Conservation (phyloP, 2,329 filamentous ascomycete genomes). For the Ilyonectria mors-panacis region DNA sequence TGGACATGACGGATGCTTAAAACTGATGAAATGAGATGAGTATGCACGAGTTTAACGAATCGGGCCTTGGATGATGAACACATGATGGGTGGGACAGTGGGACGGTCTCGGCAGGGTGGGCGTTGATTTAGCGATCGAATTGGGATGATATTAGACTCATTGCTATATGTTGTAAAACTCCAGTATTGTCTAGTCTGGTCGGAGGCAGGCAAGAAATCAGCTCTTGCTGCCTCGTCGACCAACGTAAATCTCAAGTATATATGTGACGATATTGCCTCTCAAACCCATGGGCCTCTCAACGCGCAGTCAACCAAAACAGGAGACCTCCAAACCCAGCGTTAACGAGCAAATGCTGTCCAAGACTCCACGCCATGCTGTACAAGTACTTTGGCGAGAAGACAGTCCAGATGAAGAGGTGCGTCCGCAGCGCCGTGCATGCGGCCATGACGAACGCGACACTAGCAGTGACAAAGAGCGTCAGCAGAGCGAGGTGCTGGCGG, state of each 20-base stretch:
- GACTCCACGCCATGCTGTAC: constrained; percentile 90
- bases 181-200: constrained; percentile 16
- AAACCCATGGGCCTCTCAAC: constrained; percentile 17
- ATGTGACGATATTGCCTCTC: not conserved
- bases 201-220: not conserved
- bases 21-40: constrained; percentile 33
- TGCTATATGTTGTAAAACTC: constrained; percentile 30
- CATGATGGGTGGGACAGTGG: constrained; percentile 29
- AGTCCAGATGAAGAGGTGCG: constrained; percentile 98
- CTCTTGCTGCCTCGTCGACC: not conserved
- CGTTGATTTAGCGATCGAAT: constrained; percentile 36
- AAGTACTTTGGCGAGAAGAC: constrained; percentile 98
- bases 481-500: constrained; percentile 69
- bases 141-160: constrained; percentile 28
- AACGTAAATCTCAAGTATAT: constrained; percentile 13
- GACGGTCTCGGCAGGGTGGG: constrained; percentile 26
- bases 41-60: constrained; percentile 36
- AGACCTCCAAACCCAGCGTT: constrained; percentile 76
- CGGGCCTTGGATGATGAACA: constrained; percentile 37
- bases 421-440: constrained; percentile 86
- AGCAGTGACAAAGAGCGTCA: constrained; percentile 79
- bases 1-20: constrained; percentile 50
- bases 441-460: constrained; percentile 84
- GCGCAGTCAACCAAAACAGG: constrained; percentile 67
- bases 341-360: constrained; percentile 84